These are phyloP conservation scores for Candida maltosa DNA, from an alignment of 805 yeast species.

Conservation along the genomic window DNA sequence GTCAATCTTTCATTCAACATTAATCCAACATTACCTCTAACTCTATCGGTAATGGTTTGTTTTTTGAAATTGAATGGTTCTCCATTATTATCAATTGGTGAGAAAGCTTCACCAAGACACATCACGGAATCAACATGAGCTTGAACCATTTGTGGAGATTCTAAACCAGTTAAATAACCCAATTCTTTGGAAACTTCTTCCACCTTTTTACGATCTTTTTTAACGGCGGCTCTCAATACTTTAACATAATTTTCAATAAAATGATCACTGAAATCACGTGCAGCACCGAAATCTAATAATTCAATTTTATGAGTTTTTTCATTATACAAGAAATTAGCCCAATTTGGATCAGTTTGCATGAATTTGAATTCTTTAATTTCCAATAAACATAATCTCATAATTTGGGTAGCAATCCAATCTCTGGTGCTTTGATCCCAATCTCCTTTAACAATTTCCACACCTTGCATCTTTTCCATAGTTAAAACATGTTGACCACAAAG, in stretches of 20 bases:
- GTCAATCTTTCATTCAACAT: constrained; percentile 90
- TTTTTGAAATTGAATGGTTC: constrained; percentile 63
- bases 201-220: constrained; percentile 61
- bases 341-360: constrained; percentile 99
- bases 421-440: constrained; percentile 69
- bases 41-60: constrained; percentile 93
- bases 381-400: constrained; percentile 80
- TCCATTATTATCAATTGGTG: constrained; percentile 47
- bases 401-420: constrained; percentile 78
- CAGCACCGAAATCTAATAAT: constrained; percentile 92
- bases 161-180: constrained; percentile 91
- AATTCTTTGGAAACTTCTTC: constrained; percentile 64
- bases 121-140: constrained; percentile 91
- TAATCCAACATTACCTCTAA: constrained; percentile 77
- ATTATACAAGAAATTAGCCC: constrained; percentile 96
- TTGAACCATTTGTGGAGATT: constrained; percentile 78
- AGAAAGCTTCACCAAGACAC: constrained; percentile 90
- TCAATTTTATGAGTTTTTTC: constrained; percentile 69
- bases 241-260: constrained; percentile 69
- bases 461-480: constrained; percentile 87
- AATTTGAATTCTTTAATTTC: constrained; percentile 83
- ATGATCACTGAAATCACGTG: constrained; percentile 68
- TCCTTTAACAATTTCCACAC: constrained; percentile 77
- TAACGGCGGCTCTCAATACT: constrained; percentile 72
- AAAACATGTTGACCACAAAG: constrained; percentile 79